Evolutionary conservation across 371 early-diverging fungal species (phyloP), one percentile per base, ranked within the genome.

Genomic region (Massospora cicadina): DNA sequence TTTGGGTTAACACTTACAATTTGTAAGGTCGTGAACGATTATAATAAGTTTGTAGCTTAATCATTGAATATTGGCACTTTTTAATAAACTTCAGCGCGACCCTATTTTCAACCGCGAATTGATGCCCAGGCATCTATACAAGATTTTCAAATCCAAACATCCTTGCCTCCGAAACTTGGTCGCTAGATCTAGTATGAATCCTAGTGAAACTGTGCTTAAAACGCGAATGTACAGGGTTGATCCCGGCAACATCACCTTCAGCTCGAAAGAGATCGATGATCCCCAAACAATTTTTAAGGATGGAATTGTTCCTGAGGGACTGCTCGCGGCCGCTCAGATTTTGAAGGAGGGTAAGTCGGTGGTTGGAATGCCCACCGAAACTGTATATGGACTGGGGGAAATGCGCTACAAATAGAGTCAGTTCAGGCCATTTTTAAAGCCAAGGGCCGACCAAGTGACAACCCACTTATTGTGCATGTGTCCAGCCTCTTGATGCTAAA

Each of bases 331-430:
- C 43, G 43, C 43, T 43, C 43, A 43, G 17, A 43, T 43, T 17
- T 43, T 43, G 43, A 43, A 43, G 43, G 43, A 43, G 43, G 43
- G 43, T 43, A 43, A 43, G 43, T 43, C 43, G 10, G 43, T 82
- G 7, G 88, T 99, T 5, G 97, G 91, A 10, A 90, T 99, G 55
- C 99, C 99, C 7, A 99, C 99, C 13, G 99, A 99, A 72, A 99
- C 99, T 0, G 99, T 99, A 1, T 99, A 99, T 73, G 99, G 99
- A 0, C 79, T 99, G 27, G 93, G 0, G 93, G 95, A 62, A 89
- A 91, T 70, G 97, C 98, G 0, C 76, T 91, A 21, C 72, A 79
- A 54, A 73, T 79, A 0, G 64, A 68, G 2, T 90, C 94, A 3
- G 89, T 97, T 7, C 65, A 74, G 58, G 79, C 81, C 64, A 96